phyloP scores from a whole-genome alignment of 2,329 filamentous ascomycete species.

The Colletotrichum chrysophilum region DNA sequence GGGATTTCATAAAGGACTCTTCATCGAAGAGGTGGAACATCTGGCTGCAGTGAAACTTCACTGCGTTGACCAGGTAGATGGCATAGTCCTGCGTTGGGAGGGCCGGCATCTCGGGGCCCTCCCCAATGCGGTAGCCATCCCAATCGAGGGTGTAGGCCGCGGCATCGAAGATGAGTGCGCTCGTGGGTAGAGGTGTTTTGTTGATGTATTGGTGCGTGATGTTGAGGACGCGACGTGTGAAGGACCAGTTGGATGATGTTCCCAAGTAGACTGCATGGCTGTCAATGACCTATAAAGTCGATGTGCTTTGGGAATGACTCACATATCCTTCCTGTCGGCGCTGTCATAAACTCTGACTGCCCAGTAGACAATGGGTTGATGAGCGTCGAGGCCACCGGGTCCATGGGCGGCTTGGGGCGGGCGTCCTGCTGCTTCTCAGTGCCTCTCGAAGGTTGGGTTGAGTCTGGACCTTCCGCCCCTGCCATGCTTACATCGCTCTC shows the following conservation, averaged over 20 bases:
- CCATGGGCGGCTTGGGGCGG: conserved; percentile 18
- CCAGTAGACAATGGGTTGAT: conserved; percentile 47
- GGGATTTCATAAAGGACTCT: conserved; percentile 47
- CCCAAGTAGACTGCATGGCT: conserved; percentile 52
- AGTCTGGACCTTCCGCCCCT: neutral
- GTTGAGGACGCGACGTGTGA: conserved; percentile 52
- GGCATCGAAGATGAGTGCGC: conserved; percentile 54
- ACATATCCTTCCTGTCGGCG: conserved; percentile 47
- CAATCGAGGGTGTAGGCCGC: conserved; percentile 56
- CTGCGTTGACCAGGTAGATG: conserved; percentile 58
- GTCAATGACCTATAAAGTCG: neutral
- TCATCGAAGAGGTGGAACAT: conserved; percentile 62
- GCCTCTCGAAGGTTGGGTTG: neutral
- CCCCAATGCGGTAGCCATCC: conserved; percentile 38
- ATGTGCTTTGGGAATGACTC: conserved; percentile 25
- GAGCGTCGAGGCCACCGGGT: conserved; percentile 35
- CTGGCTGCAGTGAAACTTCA: conserved; percentile 61
- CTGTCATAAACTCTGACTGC: conserved; percentile 45
- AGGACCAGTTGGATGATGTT: conserved; percentile 63
- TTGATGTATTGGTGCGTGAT: conserved; percentile 52
- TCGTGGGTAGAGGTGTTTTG: conserved; percentile 44
- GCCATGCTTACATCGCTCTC: neutral
- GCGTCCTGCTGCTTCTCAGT: neutral
- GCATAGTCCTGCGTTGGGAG: conserved; percentile 50
- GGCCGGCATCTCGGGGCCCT: conserved; percentile 7